These are phyloP conservation scores for Oryza brachyantha DNA, from an alignment of 176 grass and related monocot species.

Conservation along the genomic window DNA sequence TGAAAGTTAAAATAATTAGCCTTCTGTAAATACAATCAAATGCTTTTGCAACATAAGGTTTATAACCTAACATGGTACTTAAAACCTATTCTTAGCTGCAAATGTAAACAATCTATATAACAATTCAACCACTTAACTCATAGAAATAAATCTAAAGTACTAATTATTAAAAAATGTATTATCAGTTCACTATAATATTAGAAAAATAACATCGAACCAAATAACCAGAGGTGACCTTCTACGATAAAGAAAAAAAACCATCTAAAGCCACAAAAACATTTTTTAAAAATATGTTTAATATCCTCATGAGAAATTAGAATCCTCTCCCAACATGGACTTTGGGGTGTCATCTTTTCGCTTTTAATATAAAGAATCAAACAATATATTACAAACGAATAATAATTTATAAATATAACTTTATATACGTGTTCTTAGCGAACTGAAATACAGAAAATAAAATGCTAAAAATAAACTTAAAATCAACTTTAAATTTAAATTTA, in stretches of 20 bases:
- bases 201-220: background rate
- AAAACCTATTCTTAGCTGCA: background rate
- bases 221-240: background rate
- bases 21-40: background rate
- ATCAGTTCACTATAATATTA: background rate
- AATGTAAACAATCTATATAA: background rate
- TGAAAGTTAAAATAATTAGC: background rate
- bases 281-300: no score
- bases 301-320: no score
- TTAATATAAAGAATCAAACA: no score
- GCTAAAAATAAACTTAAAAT: no score
- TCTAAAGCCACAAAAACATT: background rate
- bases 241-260: background rate
- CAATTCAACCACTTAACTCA: background rate
- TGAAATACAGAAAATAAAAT: no score
- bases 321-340: no score
- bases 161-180: background rate
- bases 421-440: no score
- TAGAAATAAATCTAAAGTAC: background rate
- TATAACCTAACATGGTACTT: background rate
- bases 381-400: no score
- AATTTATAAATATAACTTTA: no score
- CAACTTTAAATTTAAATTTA: no score
- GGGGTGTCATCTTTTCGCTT: no score
- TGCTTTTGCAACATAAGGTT: background rate